Base-by-base conservation (phyloP, 805 yeast species). In the Saccharomycopsis sp. region DNA sequence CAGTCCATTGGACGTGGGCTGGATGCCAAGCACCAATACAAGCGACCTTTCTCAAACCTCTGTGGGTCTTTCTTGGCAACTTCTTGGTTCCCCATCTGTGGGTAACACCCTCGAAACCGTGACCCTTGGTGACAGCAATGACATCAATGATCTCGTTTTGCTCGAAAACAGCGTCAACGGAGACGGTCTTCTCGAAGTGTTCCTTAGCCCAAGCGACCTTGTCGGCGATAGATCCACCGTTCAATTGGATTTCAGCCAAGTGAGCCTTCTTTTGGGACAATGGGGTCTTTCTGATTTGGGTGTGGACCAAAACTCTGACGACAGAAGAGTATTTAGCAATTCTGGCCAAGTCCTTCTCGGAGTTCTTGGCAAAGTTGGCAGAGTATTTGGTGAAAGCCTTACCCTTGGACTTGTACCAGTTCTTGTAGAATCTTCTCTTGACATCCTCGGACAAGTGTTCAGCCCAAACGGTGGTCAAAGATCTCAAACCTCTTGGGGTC, bases 1-100 rank as follows among this genome's bases (percentile, higher is more conserved):
- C 99, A 75, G 98, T 89, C 96, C 96, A 92, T 80, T 85, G 82
- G 78, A 94, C 99, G 85, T 91, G 97, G 83, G 97, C 87, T 79
- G 99, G 99, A 84, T 94, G 99, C 99, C 99, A 94, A 77, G 99
- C 97, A 87, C 99, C 99, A 75, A 94, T 94, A 90, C 99, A 94
- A 76, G 99, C 99, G 81, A 94, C 99, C 90, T 94, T 94, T 87
- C 99, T 91, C 78, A 92, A 84, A 92, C 99, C 99, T 89, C 98
- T 91, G 82, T 94, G 99, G 79, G 99, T 94, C 96, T 94, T 94
- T 85, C 99, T 91, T 82, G 99, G 99, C 71, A 94, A 84, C 86
- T 88, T 91, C 91, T 91, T 95, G 88, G 99, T 94, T 78, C 99
- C 99, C 98, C 98, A 94, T 89, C 99, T 90, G 91, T 91, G 97